Evolutionary conservation across 2,329 filamentous ascomycete genomes (phyloP), one percentile per base, ranked within the genome.

Genomic region (Colletotrichum tabaci): DNA sequence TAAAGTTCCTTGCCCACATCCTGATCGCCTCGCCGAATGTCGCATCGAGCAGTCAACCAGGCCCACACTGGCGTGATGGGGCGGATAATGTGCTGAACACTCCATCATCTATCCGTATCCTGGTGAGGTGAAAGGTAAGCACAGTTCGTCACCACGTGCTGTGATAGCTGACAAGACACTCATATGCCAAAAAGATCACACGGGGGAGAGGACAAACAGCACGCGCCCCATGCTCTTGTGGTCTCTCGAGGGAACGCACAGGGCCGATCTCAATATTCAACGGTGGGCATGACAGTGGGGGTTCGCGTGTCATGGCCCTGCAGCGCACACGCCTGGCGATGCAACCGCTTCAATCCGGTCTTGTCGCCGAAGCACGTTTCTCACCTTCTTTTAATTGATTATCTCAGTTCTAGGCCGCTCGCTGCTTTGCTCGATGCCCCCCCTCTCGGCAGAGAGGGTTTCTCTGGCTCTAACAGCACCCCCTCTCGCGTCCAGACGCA

Each of bases 221-320:
- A 30, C 23, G 42, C 42, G 42, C 42, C 40, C 53, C n/a, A 52
- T 53, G 44, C n/a, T 30, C 30, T 44, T 40, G 44, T 21, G 46
- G 26, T 38, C 46, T 16, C 35, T 53, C 23, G 57, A 63, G 47
- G 67, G 52, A 68, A 53, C 30, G 58, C 57, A 38, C 46, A 21
- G 47, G 52, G 66, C 46, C 47, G 65, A 69, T 72, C 68, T 68
- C 68, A 67, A 68, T 63, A 47, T 63, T 55, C 44, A 63, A 58
- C 26, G 44, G 46, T 61, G 64, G 57, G 57, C 64, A 62, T 63
- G 56, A 58, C 64, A 55, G 69, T 72, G 65, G 65, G 42, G 60
- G 38, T 47, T 47, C 47, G 69, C 50, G 46, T 35, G 30, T 60
- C 53, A 55, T 53, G 46, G 53, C 40, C 49, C 47, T 56, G 69